These are phyloP conservation scores for Limnomonas spitsbergensis DNA, from an alignment of 139 green algal species.

Conservation along the genomic window DNA sequence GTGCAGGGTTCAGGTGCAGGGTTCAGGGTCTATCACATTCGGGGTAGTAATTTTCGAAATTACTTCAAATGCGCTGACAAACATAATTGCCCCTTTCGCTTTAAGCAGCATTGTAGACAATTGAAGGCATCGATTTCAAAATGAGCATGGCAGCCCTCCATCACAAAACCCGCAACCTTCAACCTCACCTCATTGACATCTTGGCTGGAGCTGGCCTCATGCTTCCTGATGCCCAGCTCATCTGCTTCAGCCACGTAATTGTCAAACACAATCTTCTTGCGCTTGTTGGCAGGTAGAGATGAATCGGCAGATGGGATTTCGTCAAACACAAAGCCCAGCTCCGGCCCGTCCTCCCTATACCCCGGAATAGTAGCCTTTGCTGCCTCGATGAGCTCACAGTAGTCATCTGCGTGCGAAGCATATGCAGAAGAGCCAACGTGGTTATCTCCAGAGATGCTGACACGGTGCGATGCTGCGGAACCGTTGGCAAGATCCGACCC, in stretches of 20 bases:
- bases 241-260: not conserved
- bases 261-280: constrained; percentile 16
- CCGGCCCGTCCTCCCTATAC: constrained; percentile 59
- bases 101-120: too few relatives aligned
- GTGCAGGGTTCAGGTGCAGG: too few relatives aligned
- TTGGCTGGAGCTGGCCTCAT: too few relatives aligned
- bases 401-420: not conserved
- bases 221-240: not conserved
- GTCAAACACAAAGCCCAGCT: constrained; percentile 64
- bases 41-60: too few relatives aligned
- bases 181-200: too few relatives aligned
- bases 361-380: constrained; percentile 52
- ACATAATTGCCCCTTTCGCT: too few relatives aligned
- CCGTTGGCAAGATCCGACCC: too few relatives aligned
- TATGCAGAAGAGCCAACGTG: not conserved
- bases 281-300: not conserved
- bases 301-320: constrained; percentile 7
- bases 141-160: too few relatives aligned
- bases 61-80: too few relatives aligned
- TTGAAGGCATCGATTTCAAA: too few relatives aligned
- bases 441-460: not conserved
- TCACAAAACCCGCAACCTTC: too few relatives aligned
- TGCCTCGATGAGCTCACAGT: constrained; percentile 41
- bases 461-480: not conserved
- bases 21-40: too few relatives aligned